These are phyloP conservation scores for Firmiana major DNA, from an alignment of 345 rosid genomes.

Conservation along the genomic window DNA sequence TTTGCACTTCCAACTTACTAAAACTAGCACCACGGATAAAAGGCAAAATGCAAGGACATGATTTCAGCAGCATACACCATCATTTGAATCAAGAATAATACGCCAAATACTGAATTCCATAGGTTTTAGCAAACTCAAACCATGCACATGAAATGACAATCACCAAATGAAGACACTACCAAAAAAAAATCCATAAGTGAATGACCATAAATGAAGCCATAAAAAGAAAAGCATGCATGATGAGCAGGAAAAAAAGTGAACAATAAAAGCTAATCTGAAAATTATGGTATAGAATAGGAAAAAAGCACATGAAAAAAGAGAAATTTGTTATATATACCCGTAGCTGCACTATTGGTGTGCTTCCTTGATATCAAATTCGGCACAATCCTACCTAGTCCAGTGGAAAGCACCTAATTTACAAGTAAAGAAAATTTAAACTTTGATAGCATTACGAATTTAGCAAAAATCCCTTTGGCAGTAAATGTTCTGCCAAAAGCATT, in stretches of 20 bases:
- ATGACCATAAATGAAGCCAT: not conserved
- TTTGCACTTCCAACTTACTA: not conserved
- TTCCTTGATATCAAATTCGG: slow-evolving; percentile 98
- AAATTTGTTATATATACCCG: slow-evolving; percentile 42
- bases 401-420: slow-evolving; percentile 78
- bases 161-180: not conserved
- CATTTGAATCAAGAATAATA: not conserved
- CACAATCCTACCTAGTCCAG: slow-evolving; percentile 98
- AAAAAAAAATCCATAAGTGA: not conserved
- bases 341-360: slow-evolving; percentile 98
- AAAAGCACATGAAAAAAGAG: not conserved
- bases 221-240: not conserved
- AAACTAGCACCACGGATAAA: slow-evolving; percentile 5
- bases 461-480: not conserved
- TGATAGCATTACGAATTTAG: slow-evolving; percentile 1
- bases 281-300: not conserved
- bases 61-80: not conserved
- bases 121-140: not conserved
- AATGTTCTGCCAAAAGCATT: slow-evolving; percentile 3
- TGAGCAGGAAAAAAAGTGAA: not conserved
- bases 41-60: not conserved
- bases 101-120: not conserved
- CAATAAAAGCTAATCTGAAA: not conserved
- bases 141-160: not conserved
- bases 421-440: slow-evolving; percentile 18